These are phyloP conservation scores for Echeveria elegans DNA, from an alignment of 164 flowering plant genomes.

Conservation along the genomic window DNA sequence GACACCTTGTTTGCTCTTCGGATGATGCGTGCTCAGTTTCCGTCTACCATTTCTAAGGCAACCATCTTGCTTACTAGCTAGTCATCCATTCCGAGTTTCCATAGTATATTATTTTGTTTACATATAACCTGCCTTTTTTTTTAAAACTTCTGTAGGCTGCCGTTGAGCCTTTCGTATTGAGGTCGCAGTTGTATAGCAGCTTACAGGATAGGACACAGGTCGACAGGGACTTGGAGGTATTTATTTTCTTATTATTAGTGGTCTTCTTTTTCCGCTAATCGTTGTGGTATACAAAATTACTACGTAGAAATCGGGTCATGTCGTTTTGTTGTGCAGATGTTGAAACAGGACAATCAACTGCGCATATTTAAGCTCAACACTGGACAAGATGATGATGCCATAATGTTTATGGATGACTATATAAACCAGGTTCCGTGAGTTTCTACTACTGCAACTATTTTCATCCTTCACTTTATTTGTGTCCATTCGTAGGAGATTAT, in stretches of 20 bases:
- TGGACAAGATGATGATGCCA: conserved; percentile 94
- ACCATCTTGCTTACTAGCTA: not conserved
- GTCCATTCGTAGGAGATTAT: too few species aligned
- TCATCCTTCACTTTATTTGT: too few species aligned
- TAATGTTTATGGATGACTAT: conserved; percentile 87
- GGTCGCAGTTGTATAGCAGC: conserved; percentile 85
- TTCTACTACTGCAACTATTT: not conserved
- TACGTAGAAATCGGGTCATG: not conserved
- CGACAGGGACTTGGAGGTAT: conserved; percentile 90
- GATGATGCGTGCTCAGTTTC: conserved; percentile 87
- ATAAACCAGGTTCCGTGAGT: conserved; percentile 73
- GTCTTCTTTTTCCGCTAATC: too few species aligned
- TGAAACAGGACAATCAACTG: conserved; percentile 56
- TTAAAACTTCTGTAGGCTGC: conserved; percentile 47
- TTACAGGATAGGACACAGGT: conserved; percentile 82
- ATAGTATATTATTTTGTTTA: too few species aligned
- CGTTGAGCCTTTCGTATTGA: conserved; percentile 63
- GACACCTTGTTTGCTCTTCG: conserved; percentile 75
- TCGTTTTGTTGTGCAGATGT: conserved; percentile 31
- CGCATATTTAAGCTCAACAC: conserved; percentile 81
- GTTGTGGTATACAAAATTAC: too few species aligned
- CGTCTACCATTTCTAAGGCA: conserved; percentile 52
- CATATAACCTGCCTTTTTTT: too few species aligned
- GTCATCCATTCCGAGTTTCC: too few species aligned
- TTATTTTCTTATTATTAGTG: not conserved